Conservation (phyloP, 306 rosid species). For the Gastrolobium villosum region DNA sequence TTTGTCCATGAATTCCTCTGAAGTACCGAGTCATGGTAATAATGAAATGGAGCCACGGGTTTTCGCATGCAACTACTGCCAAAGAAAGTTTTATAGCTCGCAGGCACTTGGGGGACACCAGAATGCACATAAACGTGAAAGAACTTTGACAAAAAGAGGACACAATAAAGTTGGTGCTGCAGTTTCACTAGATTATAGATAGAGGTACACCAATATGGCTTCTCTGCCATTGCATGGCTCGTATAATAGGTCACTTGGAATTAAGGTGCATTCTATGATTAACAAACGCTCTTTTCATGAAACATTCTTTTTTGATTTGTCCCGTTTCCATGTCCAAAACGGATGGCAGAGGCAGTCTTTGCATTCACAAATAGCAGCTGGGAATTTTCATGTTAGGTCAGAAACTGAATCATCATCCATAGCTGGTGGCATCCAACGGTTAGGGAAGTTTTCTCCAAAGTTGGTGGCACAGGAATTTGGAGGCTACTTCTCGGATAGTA, state of each 20-base stretch:
- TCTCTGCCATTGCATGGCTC: constrained; percentile 94
- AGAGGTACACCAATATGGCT: constrained; percentile 74
- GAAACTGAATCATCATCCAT: constrained; percentile 53
- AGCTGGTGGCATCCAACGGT: constrained; percentile 48
- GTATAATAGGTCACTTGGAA: constrained; percentile 76
- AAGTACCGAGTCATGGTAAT: constrained; percentile 52
- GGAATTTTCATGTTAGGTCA: constrained; percentile 43
- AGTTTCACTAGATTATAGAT: constrained; percentile 53
- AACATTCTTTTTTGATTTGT: constrained; percentile 45
- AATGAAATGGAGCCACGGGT: constrained; percentile 65
- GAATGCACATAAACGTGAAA: constrained; percentile 94
- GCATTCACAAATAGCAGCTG: constrained; percentile 59
- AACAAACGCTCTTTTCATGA: constrained; percentile 67
- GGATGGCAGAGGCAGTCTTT: constrained; percentile 61
- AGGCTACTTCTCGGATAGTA: constrained; percentile 61
- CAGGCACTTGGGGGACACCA: constrained; percentile 99
- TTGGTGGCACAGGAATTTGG: constrained; percentile 50
- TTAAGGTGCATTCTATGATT: constrained; percentile 80
- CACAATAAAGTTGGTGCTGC: constrained; percentile 48
- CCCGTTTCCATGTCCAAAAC: constrained; percentile 49
- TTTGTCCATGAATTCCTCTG: constrained; percentile 53
- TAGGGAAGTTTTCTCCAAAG: constrained; percentile 55
- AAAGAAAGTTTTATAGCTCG: constrained; percentile 89
- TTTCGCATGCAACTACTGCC: constrained; percentile 96
- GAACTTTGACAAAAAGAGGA: constrained; percentile 80